Evolutionary conservation across 352 stramenopile genomes (phyloP), one percentile per base, ranked within the genome.

Genomic region (Halophytophthora batemanensis): DNA sequence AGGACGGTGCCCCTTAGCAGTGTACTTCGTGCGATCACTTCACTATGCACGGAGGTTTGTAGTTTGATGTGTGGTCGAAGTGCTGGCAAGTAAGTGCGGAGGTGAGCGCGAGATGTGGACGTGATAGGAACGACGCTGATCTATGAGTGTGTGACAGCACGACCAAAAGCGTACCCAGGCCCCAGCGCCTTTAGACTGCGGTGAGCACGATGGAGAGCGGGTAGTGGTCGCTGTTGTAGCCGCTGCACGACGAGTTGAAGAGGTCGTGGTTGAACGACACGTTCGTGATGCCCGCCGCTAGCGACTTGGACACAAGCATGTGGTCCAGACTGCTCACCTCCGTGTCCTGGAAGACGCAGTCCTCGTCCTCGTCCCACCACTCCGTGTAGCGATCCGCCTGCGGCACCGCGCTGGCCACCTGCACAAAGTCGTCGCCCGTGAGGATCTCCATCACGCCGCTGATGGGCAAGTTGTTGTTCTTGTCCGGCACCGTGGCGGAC

Each of bases 391-490:
- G 73, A 19, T 72, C 54, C 19, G 53, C 29, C 62, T 82, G 65
- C 14, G 54, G 22, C 0, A 70, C 61, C 35, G 79, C 73, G 18
- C 52, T 61, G 12, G 64, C 73, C 28, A 74, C 60, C 41, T 86
- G 72, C 28, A 69, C 61, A 48, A 86, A 82, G 40, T 63, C 65
- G 50, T 47, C 46, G 34, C 64, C 65, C 28, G 69, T 53, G 28
- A 87, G 61, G 52, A 86, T 73, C 12, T 59, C 48, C 22, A 89
- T 61, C 1, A 71, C 71, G 47, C 64, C 69, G 35, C 70, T 82
- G 56, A 86, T 83, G 2, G 78, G 78, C 28, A 53, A 35, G 56
- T 86, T 85, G 53, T 47, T 64, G 70, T 84, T 87, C 64, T 76
- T 74, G 72, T 87, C 78, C 13, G 64, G 58, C 18, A 80, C 61